Evolutionary conservation across 2,329 filamentous ascomycete genomes (phyloP).

Genomic region (Alternaria postmessia): DNA sequence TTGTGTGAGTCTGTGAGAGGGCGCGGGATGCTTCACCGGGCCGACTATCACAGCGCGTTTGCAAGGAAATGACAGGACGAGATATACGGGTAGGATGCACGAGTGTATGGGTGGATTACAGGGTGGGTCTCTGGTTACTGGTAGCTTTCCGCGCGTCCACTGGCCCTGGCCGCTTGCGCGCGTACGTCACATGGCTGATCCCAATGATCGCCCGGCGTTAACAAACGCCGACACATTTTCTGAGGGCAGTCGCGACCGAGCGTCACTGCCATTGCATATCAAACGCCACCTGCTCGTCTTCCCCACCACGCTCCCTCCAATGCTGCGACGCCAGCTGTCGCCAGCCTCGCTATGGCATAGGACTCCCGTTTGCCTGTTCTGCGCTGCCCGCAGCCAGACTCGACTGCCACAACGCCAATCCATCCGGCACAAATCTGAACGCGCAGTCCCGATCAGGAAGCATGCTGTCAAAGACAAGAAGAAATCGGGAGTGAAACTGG

Average conservation of each 20-base stretch:
- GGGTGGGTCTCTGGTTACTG: slow-evolving; percentile 2
- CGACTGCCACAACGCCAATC: slow-evolving; percentile 19
- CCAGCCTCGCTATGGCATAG: slow-evolving; percentile 29
- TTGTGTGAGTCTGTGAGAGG: not conserved
- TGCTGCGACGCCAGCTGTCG: slow-evolving; percentile 39
- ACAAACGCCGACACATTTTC: slow-evolving; percentile 22
- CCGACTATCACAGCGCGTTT: slow-evolving; percentile 2
- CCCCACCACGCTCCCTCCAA: slow-evolving; percentile 15
- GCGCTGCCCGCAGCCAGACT: slow-evolving; percentile 23
- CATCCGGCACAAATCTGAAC: slow-evolving; percentile 25
- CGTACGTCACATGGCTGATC: slow-evolving; percentile 11
- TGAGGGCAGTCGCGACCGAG: slow-evolving; percentile 9
- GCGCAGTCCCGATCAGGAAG: not conserved
- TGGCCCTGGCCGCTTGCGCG: not conserved
- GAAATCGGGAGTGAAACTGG: not conserved
- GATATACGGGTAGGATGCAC: not conserved
- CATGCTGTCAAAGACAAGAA: not conserved
- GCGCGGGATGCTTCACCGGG: slow-evolving; percentile 1
- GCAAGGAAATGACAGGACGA: slow-evolving; percentile 6
- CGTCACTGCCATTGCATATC: slow-evolving; percentile 12
- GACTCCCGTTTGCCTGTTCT: slow-evolving; percentile 30
- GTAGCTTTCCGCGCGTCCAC: slow-evolving; percentile 7
- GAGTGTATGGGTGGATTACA: not conserved
- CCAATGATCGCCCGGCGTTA: slow-evolving; percentile 10
- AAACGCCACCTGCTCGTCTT: slow-evolving; percentile 4